A percentile compares a stretch with the other conserved stretches of the same genome.
Conservation (phyloP, 768 basidiomycete genomes). For the Atractiella rhizophila region DNA sequence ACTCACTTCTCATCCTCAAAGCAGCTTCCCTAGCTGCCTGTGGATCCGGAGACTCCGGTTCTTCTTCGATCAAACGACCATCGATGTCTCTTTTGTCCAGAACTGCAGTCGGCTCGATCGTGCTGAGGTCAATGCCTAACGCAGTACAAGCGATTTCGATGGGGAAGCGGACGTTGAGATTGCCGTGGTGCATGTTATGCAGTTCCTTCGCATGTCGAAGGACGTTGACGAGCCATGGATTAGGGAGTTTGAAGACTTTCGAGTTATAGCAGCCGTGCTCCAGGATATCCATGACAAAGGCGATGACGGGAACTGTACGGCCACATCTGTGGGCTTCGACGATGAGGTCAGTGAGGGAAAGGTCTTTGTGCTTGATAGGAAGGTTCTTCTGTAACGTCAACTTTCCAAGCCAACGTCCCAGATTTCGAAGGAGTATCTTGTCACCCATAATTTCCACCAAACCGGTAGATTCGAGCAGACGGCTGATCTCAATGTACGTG, state of each 20-base stretch:
- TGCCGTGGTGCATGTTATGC: slow-evolving; percentile 90
- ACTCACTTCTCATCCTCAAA: too few relatives aligned
- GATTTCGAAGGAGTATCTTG: slow-evolving; percentile 66
- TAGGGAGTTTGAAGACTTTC: slow-evolving; percentile 78
- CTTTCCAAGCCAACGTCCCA: slow-evolving; percentile 79
- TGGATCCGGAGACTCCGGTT: neutral
- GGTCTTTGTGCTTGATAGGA: slow-evolving; percentile 73
- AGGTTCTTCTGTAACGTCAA: slow-evolving; percentile 77
- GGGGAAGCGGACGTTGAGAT: slow-evolving; percentile 91
- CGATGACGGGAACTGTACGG: slow-evolving; percentile 74
- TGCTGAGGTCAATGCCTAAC: slow-evolving; percentile 60
- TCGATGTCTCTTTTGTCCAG: slow-evolving; percentile 36
- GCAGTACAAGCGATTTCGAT: slow-evolving; percentile 89
- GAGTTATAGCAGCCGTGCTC: slow-evolving; percentile 75
- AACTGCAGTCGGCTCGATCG: slow-evolving; percentile 57
- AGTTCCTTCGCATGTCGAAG: slow-evolving; percentile 72
- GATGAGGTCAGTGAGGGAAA: slow-evolving; percentile 93
- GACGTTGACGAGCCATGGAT: slow-evolving; percentile 96
- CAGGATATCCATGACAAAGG: slow-evolving; percentile 91
- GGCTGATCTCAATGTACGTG: slow-evolving; percentile 63
- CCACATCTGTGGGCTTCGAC: slow-evolving; percentile 83
- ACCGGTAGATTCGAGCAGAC: slow-evolving; percentile 70
- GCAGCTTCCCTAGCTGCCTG: too few relatives aligned
- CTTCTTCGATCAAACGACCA: slow-evolving; percentile 1
- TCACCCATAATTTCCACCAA: slow-evolving; percentile 64